A percentile compares a stretch with the other conserved stretches of the same genome.
phyloP scores from a whole-genome alignment of 768 basidiomycete genomes.

The Suillus luteus region DNA sequence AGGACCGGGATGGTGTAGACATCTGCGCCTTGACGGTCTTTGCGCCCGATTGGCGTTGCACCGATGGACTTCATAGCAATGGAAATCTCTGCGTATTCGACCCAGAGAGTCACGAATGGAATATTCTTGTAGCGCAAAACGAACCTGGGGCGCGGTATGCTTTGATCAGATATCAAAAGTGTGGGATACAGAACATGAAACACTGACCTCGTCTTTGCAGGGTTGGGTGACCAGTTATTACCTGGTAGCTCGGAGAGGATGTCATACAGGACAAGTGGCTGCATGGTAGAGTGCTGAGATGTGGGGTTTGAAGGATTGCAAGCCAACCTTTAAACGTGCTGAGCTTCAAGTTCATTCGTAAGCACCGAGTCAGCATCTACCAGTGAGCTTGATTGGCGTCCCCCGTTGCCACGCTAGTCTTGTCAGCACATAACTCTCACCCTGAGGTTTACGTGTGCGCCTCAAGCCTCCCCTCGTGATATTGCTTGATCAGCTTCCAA shows the following conservation, averaged over 20 bases:
- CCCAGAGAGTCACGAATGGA: background rate
- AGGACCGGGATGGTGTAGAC: background rate
- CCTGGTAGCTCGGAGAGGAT: background rate
- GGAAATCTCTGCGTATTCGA: background rate
- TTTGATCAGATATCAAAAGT: background rate
- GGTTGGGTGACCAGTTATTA: background rate
- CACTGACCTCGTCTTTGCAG: background rate
- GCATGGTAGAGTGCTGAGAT: background rate
- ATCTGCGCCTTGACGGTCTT: background rate
- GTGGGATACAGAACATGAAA: background rate
- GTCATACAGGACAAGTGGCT: background rate
- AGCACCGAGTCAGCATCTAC: background rate
- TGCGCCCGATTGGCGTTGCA: background rate
- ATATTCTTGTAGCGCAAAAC: background rate
- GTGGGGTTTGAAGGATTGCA: background rate
- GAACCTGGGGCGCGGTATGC: background rate
- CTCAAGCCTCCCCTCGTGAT: too few relatives aligned
- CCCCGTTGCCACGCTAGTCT: too few relatives aligned
- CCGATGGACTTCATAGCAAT: background rate
- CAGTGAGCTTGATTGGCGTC: background rate
- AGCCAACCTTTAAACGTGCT: background rate
- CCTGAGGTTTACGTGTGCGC: too few relatives aligned
- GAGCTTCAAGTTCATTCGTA: background rate
- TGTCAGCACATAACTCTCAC: too few relatives aligned
- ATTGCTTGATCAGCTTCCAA: too few relatives aligned